These are phyloP conservation scores for Phaeolepiota aurea DNA, from an alignment of 768 basidiomycete species.

Conservation along the genomic window DNA sequence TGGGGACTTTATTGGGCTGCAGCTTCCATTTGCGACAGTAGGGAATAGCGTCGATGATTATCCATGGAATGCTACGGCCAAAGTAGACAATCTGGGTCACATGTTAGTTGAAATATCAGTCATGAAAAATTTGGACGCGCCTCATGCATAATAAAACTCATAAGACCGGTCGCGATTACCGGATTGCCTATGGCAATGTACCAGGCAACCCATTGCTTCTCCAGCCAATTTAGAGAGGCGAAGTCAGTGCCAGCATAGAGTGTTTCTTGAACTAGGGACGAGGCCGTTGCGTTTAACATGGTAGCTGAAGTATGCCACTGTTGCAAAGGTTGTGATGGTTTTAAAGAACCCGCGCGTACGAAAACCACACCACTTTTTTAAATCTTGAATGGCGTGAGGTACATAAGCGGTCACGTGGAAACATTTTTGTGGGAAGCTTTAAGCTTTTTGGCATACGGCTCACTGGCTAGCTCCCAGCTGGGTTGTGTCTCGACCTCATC, in stretches of 20 bases:
- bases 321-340: too few relatives aligned
- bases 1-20: constrained; percentile 79
- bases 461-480: too few relatives aligned
- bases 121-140: constrained; percentile 32
- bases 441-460: too few relatives aligned
- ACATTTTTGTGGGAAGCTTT: too few relatives aligned
- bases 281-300: constrained; percentile 37
- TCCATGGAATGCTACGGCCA: constrained; percentile 90
- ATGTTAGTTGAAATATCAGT: too few relatives aligned
- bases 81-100: constrained; percentile 87
- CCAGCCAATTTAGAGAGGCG: constrained; percentile 55
- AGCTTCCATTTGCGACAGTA: constrained; percentile 95
- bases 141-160: constrained; percentile 92
- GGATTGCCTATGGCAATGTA: constrained; percentile 86
- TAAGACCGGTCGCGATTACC: constrained; percentile 84
- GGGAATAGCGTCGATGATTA: constrained; percentile 89
- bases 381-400: too few relatives aligned
- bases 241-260: constrained; percentile 57
- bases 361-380: too few relatives aligned
- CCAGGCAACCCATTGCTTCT: constrained; percentile 79
- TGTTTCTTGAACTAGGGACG: constrained; percentile 21
- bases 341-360: too few relatives aligned
- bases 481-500: too few relatives aligned
- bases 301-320: too few relatives aligned
- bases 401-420: too few relatives aligned